Conservation (phyloP, 2,329 filamentous ascomycete genomes). For the Alternaria consortialis region DNA sequence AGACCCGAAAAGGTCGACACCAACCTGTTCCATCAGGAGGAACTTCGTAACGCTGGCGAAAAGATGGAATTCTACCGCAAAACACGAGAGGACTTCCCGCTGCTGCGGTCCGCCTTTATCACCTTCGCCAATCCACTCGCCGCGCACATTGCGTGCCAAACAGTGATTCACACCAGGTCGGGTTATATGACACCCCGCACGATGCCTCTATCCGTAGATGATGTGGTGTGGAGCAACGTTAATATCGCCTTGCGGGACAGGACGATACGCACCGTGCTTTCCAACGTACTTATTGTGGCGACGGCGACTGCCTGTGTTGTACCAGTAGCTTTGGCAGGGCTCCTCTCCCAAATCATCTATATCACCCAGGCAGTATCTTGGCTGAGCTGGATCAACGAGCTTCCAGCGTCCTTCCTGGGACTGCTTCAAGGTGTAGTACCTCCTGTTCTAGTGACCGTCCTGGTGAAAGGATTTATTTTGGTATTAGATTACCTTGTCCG, state of each 20-base stretch:
- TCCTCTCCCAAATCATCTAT: slow-evolving; percentile 23
- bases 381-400: slow-evolving; percentile 16
- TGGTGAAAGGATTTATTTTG: slow-evolving; percentile 11
- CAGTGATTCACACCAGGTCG: slow-evolving; percentile 14
- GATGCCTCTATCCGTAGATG: slow-evolving; percentile 9
- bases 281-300: slow-evolving; percentile 9
- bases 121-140: slow-evolving; percentile 15
- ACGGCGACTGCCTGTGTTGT: slow-evolving; percentile 9
- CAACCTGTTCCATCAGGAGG: slow-evolving; percentile 2
- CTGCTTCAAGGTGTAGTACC: slow-evolving; percentile 19
- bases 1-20: slow-evolving; percentile 11
- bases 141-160: slow-evolving; percentile 15
- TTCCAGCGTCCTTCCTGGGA: slow-evolving; percentile 12
- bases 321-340: slow-evolving; percentile 13
- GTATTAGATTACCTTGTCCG: slow-evolving; percentile 10
- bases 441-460: slow-evolving; percentile 1
- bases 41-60: slow-evolving; percentile 11
- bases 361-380: slow-evolving; percentile 10
- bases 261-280: slow-evolving; percentile 15
- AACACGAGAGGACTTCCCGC: neutral
- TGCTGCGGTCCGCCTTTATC: slow-evolving; percentile 16
- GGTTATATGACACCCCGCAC: slow-evolving; percentile 18
- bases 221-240: slow-evolving; percentile 20
- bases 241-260: slow-evolving; percentile 16
- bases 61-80: slow-evolving; percentile 10